A percentile compares a stretch with the other conserved stretches of the same genome.
phyloP scores from a whole-genome alignment of 495 filamentous ascomycete genomes.

The Daldinia bambusicola region DNA sequence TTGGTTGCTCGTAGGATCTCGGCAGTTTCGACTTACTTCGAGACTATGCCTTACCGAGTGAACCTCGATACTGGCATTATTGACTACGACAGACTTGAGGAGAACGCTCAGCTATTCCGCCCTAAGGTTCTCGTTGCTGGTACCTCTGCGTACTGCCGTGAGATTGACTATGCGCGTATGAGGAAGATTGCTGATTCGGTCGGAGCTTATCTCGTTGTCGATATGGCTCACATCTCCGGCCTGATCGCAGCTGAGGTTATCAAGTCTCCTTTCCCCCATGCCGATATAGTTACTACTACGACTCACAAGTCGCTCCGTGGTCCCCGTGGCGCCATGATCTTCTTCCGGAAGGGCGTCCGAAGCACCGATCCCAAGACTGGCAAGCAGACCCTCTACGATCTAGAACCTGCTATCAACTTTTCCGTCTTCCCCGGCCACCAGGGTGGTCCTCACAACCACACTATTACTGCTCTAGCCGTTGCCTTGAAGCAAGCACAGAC shows the following conservation, averaged over 20 bases:
- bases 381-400: constrained; percentile 91
- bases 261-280: constrained; percentile 90
- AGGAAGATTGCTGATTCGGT: constrained; percentile 94
- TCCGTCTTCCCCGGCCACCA: constrained; percentile 99
- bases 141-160: constrained; percentile 97
- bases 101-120: constrained; percentile 92
- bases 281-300: constrained; percentile 98
- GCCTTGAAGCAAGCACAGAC: constrained; percentile 94
- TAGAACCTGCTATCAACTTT: constrained; percentile 97
- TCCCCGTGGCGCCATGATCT: constrained; percentile 99
- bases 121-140: constrained; percentile 96
- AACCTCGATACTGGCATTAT: constrained; percentile 94
- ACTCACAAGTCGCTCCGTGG: constrained; percentile 99
- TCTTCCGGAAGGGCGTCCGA: constrained; percentile 96
- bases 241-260: constrained; percentile 93
- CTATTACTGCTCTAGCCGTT: constrained; percentile 97
- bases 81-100: constrained; percentile 93
- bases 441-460: constrained; percentile 99
- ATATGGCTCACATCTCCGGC: constrained; percentile 99
- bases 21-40: constrained; percentile 92
- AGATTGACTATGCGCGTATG: constrained; percentile 98
- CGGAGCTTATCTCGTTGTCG: constrained; percentile 92
- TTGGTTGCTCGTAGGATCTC: constrained; percentile 72
- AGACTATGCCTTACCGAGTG: constrained; percentile 93
- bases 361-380: constrained; percentile 87